Evolutionary conservation across 192 early-diverging fungal species (phyloP), one percentile per base, ranked within the genome.

Genomic region (Gorgonomyces haynaldii): DNA sequence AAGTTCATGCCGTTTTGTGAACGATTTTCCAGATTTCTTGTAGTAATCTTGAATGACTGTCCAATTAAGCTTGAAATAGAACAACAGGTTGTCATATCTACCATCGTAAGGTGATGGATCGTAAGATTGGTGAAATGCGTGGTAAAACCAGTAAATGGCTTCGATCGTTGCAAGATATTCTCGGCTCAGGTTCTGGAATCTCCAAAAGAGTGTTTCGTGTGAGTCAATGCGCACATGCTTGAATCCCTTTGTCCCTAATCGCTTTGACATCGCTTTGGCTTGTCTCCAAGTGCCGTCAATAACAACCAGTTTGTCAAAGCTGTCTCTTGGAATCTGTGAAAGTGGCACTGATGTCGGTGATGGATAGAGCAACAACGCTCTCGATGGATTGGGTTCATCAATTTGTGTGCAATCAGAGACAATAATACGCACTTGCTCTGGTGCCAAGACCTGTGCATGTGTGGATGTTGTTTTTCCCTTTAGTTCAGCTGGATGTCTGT

Each of bases 271-370:
- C 10, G 54, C 49, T 19, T 53, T 56, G 19, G 88, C 87, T 43
- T 97, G 90, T 15, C 68, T 64, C 93, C 93, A 97, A 10, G 91
- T 97, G n/a, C 93, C 93, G 57, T 97, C 91, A 36, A 97, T 78
- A 6, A 97, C 91, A 42, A 94, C 60, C 3, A 91, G 50, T 35
- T 66, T 67, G 52, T 88, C 84, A 54, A 89, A 86, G 0, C 70
- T 62, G 1, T 41, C 53, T 10, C 67, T 65, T 27, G 83, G 74
- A 42, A 94, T 72, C 22, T 88, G 67, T 1, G 61, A 54, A 0
- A 91, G 61, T 3, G 79, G 74, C 25, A 76, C 66, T 1, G 89
- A 64, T 69, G 83, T 82, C 15, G 72, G 66, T n/a, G 86, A 81
- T n/a, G 90, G 90, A 60, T 84, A 96, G 17, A 96, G 60, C 32